phyloP scores from a whole-genome alignment of 257 asterid genomes.

The Euphrasia confusa region DNA sequence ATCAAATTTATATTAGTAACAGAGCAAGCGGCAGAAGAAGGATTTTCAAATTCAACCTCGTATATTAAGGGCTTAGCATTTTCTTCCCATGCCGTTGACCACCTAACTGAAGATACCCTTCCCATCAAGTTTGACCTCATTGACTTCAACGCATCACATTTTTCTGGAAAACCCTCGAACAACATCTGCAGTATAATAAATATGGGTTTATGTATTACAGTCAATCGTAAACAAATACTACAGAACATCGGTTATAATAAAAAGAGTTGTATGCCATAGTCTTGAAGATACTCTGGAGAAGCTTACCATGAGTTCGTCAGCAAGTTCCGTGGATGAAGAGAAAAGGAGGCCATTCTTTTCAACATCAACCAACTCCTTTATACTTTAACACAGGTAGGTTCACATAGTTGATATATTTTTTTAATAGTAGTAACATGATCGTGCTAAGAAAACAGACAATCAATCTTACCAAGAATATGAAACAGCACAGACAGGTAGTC shows the following conservation, averaged over 20 bases:
- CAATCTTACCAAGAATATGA: constrained; percentile 87
- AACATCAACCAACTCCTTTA: constrained; percentile 79
- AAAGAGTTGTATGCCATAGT: neutral
- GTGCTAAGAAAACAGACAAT: constrained; percentile 12
- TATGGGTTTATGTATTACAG: neutral
- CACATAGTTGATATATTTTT: constrained; percentile 13
- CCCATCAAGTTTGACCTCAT: constrained; percentile 63
- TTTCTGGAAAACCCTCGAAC: constrained; percentile 77
- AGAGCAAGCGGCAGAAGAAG: constrained; percentile 9
- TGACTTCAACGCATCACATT: constrained; percentile 50
- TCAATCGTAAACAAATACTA: neutral
- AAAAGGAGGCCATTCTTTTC: constrained; percentile 86
- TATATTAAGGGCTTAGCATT: constrained; percentile 67
- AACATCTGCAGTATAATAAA: constrained; percentile 47
- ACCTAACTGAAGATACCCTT: constrained; percentile 58
- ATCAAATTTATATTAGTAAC: neutral
- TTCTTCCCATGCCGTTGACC: constrained; percentile 88
- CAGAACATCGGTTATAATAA: neutral
- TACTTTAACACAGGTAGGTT: constrained; percentile 47
- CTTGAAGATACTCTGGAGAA: constrained; percentile 11
- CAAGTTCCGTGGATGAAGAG: constrained; percentile 89
- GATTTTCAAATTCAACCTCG: constrained; percentile 38
- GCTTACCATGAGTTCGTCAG: constrained; percentile 85
- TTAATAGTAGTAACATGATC: constrained; percentile 2
- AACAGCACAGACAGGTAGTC: constrained; percentile 94